Evolutionary conservation across 2,329 filamentous ascomycete species (phyloP), one percentile per base, ranked within the genome.

Genomic region (Myrmaecium sp.): DNA sequence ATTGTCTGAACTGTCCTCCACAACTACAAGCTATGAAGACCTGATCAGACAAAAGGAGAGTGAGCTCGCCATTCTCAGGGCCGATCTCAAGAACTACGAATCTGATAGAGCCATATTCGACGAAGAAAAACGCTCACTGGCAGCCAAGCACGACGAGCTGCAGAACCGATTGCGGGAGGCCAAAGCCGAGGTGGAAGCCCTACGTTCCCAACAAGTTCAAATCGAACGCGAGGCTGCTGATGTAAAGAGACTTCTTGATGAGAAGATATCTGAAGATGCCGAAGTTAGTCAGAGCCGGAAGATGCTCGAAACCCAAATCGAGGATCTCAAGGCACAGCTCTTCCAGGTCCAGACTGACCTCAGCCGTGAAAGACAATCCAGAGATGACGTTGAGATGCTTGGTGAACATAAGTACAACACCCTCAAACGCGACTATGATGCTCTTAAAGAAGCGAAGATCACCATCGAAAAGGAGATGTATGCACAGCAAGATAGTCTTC

Each of bases 401-500:
- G 74, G 80, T 4, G 83, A 94, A 39, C 84, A 93, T 54, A 91
- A 89, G 47, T 80, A 75, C 41, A 64, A 78, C 23, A 70, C 75
- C 26, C 61, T 98, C 33, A 75, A 84, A 46, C 74, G 84, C 14
- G 83, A 95, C 37, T 92, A 74, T 39, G 75, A 91, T 26, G 69
- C 71, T 17, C 63, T 95, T 17, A 93, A 93, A 41, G 83, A 94
- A 36, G 75, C 82, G 15, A 98, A 98, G 52, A 93, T 94, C 41
- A 92, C 74, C 24, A 93, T 98, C 35, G 86, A 98, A 52, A 95
- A 94, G 51, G 86, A 95, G 52, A 74, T 98, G 49, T 95, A 95
- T 47, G 76, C 80, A 4, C 86, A 95, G 45, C 84, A 94, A 49
- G 86, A 98, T 45, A 78, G 80, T 7, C 66, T 94, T 23, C 73